phyloP scores from a whole-genome alignment of 352 stramenopile genomes.

The Pythium pyrilobum region DNA sequence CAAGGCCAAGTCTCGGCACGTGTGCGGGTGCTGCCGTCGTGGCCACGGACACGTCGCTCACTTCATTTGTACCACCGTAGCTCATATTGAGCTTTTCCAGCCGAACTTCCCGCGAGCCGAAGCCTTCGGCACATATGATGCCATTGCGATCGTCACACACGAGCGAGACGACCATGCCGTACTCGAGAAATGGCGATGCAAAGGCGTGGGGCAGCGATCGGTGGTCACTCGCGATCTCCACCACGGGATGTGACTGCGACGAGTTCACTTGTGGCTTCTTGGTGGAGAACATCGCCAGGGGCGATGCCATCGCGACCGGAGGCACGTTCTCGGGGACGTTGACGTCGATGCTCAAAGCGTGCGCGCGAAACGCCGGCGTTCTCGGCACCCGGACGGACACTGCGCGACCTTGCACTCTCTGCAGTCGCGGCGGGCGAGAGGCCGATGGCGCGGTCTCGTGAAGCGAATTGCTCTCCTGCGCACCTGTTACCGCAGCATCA shows the following conservation, averaged over 20 bases:
- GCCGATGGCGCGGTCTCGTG: not conserved
- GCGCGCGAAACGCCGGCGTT: slow-evolving; percentile 16
- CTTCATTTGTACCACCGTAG: not conserved
- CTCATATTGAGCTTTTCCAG: slow-evolving; percentile 46
- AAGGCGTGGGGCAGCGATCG: slow-evolving; percentile 15
- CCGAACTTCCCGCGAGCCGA: slow-evolving; percentile 46
- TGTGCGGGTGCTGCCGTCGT: not conserved
- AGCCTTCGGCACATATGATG: slow-evolving; percentile 50
- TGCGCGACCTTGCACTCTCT: slow-evolving; percentile 2
- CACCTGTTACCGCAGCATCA: not conserved
- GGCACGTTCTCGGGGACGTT: slow-evolving; percentile 21
- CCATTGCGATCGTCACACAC: slow-evolving; percentile 53
- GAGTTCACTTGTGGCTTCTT: slow-evolving; percentile 32
- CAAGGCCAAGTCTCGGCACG: slow-evolving; percentile 36
- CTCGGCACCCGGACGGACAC: slow-evolving; percentile 8
- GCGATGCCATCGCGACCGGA: slow-evolving; percentile 28
- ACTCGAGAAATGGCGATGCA: slow-evolving; percentile 56
- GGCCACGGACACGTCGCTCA: no score
- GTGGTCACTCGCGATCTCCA: slow-evolving; percentile 28
- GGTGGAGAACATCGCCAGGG: slow-evolving; percentile 38
- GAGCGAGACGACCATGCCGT: slow-evolving; percentile 62
- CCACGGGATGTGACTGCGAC: slow-evolving; percentile 28
- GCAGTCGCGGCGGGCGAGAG: not conserved
- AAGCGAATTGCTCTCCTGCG: no score
- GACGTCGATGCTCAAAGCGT: slow-evolving; percentile 41